Percentiles rank a stretch among this genome's conserved stretches.
Evolutionary conservation across 225 moss, liverwort and hornwort species (phyloP).

Genomic region (Pseudoscleropodium purum): DNA sequence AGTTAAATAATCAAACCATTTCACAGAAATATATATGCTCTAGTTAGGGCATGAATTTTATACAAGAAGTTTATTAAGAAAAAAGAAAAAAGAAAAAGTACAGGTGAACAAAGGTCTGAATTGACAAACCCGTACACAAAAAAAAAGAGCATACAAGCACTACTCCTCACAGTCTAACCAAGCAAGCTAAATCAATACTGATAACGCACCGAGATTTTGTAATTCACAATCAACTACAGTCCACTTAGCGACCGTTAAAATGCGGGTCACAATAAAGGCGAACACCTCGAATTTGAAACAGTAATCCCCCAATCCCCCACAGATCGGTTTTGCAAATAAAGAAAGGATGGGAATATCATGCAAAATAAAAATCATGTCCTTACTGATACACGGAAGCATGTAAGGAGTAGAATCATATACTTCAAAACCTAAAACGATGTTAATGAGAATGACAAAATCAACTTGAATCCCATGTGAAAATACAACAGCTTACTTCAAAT

Average conservation of each 20-base stretch:
- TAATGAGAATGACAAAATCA: conserved; percentile 16
- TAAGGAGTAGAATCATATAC: background rate
- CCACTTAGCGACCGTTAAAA: background rate
- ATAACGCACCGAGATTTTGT: too few species aligned
- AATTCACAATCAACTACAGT: background rate
- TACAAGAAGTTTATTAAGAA: background rate
- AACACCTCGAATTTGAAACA: background rate
- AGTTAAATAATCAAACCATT: background rate
- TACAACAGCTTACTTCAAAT: conserved; percentile 24
- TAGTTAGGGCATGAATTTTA: too few species aligned
- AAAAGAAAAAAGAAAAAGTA: background rate
- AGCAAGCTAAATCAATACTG: background rate
- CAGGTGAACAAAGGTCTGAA: too few species aligned
- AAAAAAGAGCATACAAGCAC: background rate
- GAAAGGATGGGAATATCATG: background rate
- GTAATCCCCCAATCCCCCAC: background rate
- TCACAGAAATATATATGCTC: background rate
- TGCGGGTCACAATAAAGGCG: background rate
- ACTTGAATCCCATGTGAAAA: conserved; percentile 24
- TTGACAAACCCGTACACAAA: background rate
- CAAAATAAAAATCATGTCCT: background rate
- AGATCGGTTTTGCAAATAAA: background rate
- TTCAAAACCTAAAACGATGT: background rate
- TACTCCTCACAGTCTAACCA: background rate
- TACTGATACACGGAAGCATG: background rate